phyloP scores from a whole-genome alignment of 768 basidiomycete species.

The Albatrellus ellisii region DNA sequence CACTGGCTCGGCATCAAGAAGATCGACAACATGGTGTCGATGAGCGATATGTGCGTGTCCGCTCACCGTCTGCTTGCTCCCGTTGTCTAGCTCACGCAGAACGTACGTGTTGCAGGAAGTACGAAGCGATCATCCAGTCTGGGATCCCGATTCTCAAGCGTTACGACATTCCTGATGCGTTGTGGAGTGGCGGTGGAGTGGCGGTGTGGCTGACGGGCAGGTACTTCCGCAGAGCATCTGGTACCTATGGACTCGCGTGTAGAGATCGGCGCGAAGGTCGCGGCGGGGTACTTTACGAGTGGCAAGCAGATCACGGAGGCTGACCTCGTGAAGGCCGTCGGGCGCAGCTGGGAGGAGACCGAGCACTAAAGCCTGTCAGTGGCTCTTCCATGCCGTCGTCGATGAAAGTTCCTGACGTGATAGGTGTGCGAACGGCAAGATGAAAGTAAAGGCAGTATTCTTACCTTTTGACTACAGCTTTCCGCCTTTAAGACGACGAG shows the following conservation, averaged over 20 bases:
- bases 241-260: conserved; percentile 90
- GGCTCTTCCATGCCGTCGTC: too few species aligned
- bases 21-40: conserved; percentile 81
- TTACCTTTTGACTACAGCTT: too few species aligned
- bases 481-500: too few species aligned
- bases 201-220: background rate
- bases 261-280: conserved; percentile 95
- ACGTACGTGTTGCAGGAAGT: conserved; percentile 52
- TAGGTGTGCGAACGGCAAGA: too few species aligned
- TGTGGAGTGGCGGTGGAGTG: background rate
- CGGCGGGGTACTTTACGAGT: conserved; percentile 83
- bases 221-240: conserved; percentile 45
- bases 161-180: conserved; percentile 76
- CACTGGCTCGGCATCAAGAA: conserved; percentile 94
- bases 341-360: conserved; percentile 82
- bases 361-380: too few species aligned
- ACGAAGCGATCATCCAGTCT: conserved; percentile 82
- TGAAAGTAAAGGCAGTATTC: too few species aligned
- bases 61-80: too few species aligned
- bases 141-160: conserved; percentile 73
- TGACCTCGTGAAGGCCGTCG: conserved; percentile 78
- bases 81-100: background rate
- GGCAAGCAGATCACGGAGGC: conserved; percentile 64
- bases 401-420: too few species aligned
- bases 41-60: conserved; percentile 81